Conservation (phyloP, 1,284 basidiomycete species). For the Malassezia globosa region DNA sequence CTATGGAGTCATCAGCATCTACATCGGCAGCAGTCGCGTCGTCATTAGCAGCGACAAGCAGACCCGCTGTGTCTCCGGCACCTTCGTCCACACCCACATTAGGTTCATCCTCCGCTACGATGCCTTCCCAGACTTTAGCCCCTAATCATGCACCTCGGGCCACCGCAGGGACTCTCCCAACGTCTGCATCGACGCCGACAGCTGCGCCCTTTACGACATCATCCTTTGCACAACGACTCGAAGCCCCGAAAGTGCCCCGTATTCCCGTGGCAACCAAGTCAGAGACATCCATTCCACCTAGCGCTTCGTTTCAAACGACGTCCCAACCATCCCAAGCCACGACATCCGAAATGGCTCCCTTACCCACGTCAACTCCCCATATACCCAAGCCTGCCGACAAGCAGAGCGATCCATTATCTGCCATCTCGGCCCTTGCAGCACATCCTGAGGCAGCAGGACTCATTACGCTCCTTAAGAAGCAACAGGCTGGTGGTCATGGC, state of each 20-base stretch:
- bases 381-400: slow-evolving; percentile 3
- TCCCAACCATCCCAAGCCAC: background rate
- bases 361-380: background rate
- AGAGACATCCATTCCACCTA: background rate
- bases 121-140: too few relatives aligned
- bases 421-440: slow-evolving; percentile 31
- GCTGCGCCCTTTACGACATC: background rate
- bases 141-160: too few relatives aligned
- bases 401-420: slow-evolving; percentile 25
- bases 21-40: background rate
- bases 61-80: background rate
- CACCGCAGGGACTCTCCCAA: background rate
- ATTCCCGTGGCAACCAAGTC: slow-evolving; percentile 4
- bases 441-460: slow-evolving; percentile 41
- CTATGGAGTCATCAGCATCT: too few relatives aligned
- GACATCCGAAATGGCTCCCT: background rate
- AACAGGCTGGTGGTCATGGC: slow-evolving; percentile 28
- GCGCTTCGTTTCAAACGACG: background rate
- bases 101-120: background rate
- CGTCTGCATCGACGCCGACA: background rate
- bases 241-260: slow-evolving; percentile 11
- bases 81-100: background rate
- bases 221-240: slow-evolving; percentile 13
- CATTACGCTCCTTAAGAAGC: slow-evolving; percentile 36
- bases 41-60: background rate